Conservation (phyloP, 306 rosid genomes). For the Bauhinia variegata region DNA sequence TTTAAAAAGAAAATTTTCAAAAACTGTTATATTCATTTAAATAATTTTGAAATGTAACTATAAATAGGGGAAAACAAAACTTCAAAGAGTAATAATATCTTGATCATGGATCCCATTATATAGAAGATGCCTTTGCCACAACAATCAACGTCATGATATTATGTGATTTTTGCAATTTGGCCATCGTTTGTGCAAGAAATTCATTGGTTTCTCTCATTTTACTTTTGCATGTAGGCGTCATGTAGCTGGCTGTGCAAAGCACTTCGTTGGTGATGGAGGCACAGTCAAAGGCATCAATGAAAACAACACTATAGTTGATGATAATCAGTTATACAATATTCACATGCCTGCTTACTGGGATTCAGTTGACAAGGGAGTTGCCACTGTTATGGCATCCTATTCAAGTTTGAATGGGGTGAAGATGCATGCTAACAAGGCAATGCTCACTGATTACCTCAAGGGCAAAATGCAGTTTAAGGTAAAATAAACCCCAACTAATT, state of each 20-base stretch:
- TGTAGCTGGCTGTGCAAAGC: constrained; percentile 26
- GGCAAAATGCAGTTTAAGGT: constrained; percentile 2
- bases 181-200: no score
- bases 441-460: constrained; percentile 16
- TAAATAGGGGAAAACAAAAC: no score
- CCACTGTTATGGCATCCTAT: constrained; percentile 20
- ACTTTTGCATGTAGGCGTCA: background rate
- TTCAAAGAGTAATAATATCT: no score
- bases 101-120: no score
- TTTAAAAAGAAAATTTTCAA: no score
- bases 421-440: constrained; percentile 9
- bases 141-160: no score
- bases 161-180: no score
- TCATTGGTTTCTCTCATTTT: no score
- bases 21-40: no score
- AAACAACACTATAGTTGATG: constrained; percentile 10
- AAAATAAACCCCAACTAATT: background rate
- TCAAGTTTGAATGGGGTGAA: constrained; percentile 26
- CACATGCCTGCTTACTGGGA: constrained; percentile 27
- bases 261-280: constrained; percentile 27
- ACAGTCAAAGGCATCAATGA: constrained; percentile 3
- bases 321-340: background rate
- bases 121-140: no score
- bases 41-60: no score
- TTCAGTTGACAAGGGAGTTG: constrained; percentile 8